Percentiles rank a stretch among this genome's conserved stretches.
These are phyloP conservation scores for Margaritispora aquatica DNA, from an alignment of 495 filamentous ascomycete species.

Conservation along the genomic window DNA sequence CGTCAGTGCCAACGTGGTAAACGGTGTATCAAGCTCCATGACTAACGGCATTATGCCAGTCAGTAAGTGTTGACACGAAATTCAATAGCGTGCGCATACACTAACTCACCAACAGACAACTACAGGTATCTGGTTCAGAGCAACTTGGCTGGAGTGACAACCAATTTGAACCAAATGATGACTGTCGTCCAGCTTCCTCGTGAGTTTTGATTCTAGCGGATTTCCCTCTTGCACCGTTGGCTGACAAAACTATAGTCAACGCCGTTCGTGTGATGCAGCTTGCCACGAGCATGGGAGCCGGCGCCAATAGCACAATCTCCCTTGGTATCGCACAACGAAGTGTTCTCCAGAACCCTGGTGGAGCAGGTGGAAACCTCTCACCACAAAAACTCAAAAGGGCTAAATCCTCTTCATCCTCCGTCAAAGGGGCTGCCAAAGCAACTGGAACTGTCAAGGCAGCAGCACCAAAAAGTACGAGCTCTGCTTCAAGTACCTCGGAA, in stretches of 20 bases:
- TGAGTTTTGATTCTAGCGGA: conserved; percentile 10
- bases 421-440: neutral
- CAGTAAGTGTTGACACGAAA: conserved; percentile 17
- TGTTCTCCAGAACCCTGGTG: conserved; percentile 23
- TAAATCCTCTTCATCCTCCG: neutral
- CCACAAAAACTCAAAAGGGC: conserved; percentile 2
- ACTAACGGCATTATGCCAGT: conserved; percentile 13
- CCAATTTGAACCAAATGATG: conserved; percentile 22
- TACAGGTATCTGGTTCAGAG: conserved; percentile 24
- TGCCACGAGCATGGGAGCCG: conserved; percentile 20
- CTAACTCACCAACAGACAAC: conserved; percentile 13
- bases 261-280: conserved; percentile 17
- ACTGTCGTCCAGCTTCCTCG: conserved; percentile 25
- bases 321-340: conserved; percentile 20
- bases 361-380: conserved; percentile 14
- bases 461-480: neutral
- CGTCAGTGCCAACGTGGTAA: conserved; percentile 21
- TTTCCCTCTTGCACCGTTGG: neutral
- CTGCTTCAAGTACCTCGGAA: neutral
- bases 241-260: conserved; percentile 18
- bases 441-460: too few species aligned
- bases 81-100: too few species aligned
- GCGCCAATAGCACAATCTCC: conserved; percentile 9
- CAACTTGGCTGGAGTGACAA: conserved; percentile 20
- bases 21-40: conserved; percentile 23